These are phyloP conservation scores for Hypoxylon sp. DNA, from an alignment of 2,329 filamentous ascomycete species.

Conservation along the genomic window DNA sequence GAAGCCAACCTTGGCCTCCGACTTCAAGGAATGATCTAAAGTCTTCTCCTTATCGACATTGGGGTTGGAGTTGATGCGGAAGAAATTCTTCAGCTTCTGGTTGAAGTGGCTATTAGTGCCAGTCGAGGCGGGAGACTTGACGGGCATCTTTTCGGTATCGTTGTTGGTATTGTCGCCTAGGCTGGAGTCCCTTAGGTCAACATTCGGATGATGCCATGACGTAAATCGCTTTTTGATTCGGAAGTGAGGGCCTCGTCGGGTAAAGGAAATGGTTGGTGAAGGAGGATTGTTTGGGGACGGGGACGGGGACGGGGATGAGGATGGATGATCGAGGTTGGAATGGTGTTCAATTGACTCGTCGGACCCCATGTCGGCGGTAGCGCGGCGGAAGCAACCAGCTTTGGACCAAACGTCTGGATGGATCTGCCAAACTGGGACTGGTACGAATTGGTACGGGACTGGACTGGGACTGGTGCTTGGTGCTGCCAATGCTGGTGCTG, in stretches of 20 bases:
- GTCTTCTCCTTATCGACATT: constrained; percentile 57
- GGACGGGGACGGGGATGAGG: constrained; percentile 28
- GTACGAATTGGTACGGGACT: background rate
- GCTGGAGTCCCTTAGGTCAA: constrained; percentile 44
- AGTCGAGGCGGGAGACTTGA: constrained; percentile 67
- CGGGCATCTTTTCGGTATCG: constrained; percentile 60
- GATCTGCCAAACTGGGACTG: constrained; percentile 40
- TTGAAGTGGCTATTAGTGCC: constrained; percentile 67
- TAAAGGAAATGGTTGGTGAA: constrained; percentile 47
- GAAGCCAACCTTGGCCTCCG: constrained; percentile 77
- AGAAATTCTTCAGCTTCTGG: constrained; percentile 79
- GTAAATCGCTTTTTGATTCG: constrained; percentile 54
- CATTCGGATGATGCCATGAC: constrained; percentile 55
- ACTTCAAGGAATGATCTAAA: constrained; percentile 59
- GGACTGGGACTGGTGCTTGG: background rate
- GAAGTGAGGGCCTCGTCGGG: constrained; percentile 47
- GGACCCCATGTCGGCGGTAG: constrained; percentile 46
- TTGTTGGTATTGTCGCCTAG: constrained; percentile 41
- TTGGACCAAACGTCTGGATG: constrained; percentile 30
- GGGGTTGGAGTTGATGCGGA: constrained; percentile 71
- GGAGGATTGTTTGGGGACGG: constrained; percentile 43
- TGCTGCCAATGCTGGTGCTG: too few relatives aligned
- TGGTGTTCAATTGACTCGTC: constrained; percentile 49
- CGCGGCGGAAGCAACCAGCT: constrained; percentile 35
- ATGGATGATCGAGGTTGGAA: constrained; percentile 46